Evolutionary conservation across 257 asterid genomes (phyloP).

Genomic region (Nicotiana noctiflora): DNA sequence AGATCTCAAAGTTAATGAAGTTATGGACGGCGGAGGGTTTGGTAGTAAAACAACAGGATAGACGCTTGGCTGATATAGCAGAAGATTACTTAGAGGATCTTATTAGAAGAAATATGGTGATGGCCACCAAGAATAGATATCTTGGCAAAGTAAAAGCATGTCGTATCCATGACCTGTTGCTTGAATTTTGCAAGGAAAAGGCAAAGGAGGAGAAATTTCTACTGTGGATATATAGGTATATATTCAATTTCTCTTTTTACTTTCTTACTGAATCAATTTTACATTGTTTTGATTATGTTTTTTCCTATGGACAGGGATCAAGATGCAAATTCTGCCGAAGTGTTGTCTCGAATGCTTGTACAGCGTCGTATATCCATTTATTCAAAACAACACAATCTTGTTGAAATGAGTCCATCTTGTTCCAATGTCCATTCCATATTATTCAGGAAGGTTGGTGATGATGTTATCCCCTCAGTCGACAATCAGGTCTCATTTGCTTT

Average conservation of each 20-base stretch:
- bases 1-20: not conserved
- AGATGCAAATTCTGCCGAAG: not conserved
- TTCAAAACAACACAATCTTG: not conserved
- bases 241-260: not conserved
- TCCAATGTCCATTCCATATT: not conserved
- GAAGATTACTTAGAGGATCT: conserved; percentile 3
- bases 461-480: not conserved
- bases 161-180: conserved; percentile 8
- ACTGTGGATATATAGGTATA: not conserved
- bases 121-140: not conserved
- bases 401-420: not conserved
- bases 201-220: not conserved
- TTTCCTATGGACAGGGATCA: not conserved
- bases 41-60: not conserved
- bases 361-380: not conserved
- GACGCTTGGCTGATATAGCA: not conserved
- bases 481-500: not conserved
- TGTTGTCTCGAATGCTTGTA: not conserved
- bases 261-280: not conserved
- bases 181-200: not conserved
- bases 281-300: not conserved
- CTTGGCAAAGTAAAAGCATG: not conserved
- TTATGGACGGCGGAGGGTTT: conserved; percentile 22
- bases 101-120: conserved; percentile 6
- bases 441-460: not conserved